A percentile compares a stretch with the other conserved stretches of the same genome.
These are phyloP conservation scores for Geotrichum phurueaensis DNA, from an alignment of 1,139 yeast species.

Conservation along the genomic window DNA sequence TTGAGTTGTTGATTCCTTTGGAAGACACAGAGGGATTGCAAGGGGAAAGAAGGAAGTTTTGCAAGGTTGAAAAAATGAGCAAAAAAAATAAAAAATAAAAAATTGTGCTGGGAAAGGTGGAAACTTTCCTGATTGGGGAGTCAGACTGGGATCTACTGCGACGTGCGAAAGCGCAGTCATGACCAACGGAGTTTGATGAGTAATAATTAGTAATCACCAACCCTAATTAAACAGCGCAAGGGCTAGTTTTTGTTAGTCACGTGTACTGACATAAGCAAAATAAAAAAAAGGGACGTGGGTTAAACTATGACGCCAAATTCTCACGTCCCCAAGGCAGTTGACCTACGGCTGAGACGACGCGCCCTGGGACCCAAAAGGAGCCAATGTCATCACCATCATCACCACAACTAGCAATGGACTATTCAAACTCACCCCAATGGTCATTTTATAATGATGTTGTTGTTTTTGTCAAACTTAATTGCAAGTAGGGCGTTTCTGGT, in stretches of 20 bases:
- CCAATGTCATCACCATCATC: background rate
- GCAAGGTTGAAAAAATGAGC: background rate
- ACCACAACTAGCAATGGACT: background rate
- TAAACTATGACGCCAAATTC: too few species aligned
- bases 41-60: background rate
- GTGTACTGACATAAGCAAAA: background rate
- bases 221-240: background rate
- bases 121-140: background rate
- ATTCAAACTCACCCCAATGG: background rate
- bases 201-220: background rate
- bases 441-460: background rate
- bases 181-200: background rate
- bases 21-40: background rate
- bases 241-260: background rate
- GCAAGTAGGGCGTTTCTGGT: background rate
- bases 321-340: too few species aligned
- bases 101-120: background rate
- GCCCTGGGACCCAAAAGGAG: too few species aligned
- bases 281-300: background rate
- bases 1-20: conserved; percentile 9
- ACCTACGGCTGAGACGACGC: too few species aligned
- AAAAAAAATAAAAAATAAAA: background rate
- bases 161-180: background rate
- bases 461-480: background rate
- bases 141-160: background rate